phyloP scores from a whole-genome alignment of 768 basidiomycete genomes.

The Paxillus involutus region DNA sequence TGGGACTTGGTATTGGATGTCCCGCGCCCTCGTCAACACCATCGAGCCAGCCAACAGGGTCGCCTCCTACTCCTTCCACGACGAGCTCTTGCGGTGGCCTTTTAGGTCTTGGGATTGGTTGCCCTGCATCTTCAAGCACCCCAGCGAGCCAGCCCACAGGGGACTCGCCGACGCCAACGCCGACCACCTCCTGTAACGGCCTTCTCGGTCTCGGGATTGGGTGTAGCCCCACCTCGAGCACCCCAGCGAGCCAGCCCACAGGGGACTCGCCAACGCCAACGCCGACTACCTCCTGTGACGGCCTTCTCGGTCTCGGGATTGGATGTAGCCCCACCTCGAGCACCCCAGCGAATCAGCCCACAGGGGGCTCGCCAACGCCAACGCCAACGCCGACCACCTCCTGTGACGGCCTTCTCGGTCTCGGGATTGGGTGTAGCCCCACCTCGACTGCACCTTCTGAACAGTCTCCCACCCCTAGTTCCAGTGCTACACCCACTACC shows the following conservation, averaged over 20 bases:
- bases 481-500: slow-evolving; percentile 6
- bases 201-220: slow-evolving; percentile 11
- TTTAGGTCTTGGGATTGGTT: slow-evolving; percentile 12
- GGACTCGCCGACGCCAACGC: background rate
- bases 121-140: background rate
- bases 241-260: slow-evolving; percentile 3
- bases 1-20: slow-evolving; percentile 14
- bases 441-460: background rate
- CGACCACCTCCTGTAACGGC: too few species aligned
- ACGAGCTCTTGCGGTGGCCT: slow-evolving; percentile 8
- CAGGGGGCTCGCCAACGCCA: background rate
- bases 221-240: slow-evolving; percentile 11
- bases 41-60: background rate
- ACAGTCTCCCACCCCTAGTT: background rate
- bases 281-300: too few species aligned
- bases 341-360: slow-evolving; percentile 5
- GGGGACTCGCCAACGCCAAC: background rate
- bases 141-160: slow-evolving; percentile 4
- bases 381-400: slow-evolving; percentile 2
- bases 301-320: slow-evolving; percentile 6
- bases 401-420: slow-evolving; percentile 7
- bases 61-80: background rate
- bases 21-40: background rate
- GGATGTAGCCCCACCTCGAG: slow-evolving; percentile 15
- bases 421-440: slow-evolving; percentile 5